phyloP scores from a whole-genome alignment of 257 asterid species.

The Scutellaria baicalensis region DNA sequence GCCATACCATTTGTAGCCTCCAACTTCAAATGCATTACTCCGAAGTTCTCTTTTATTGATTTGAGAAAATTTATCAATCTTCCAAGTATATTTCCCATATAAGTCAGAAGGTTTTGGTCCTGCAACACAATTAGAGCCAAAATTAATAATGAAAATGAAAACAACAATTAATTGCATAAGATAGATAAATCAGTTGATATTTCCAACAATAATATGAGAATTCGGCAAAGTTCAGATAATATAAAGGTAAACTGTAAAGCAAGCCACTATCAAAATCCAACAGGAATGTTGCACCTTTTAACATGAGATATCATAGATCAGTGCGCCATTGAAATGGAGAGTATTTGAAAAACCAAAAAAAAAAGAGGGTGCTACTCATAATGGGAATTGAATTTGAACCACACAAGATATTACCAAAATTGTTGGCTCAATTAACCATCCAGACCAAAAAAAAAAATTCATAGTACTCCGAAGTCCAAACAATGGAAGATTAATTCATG shows the following conservation, averaged over 20 bases:
- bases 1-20: slow-evolving; percentile 55
- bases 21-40: slow-evolving; percentile 56
- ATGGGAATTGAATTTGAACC: not conserved
- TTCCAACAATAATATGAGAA: not conserved
- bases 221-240: not conserved
- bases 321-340: not conserved
- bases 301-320: not conserved
- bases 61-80: slow-evolving; percentile 50
- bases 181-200: not conserved
- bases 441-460: not conserved
- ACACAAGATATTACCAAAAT: not conserved
- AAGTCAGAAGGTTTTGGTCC: slow-evolving; percentile 48
- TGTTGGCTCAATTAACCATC: not conserved
- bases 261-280: not conserved
- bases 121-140: slow-evolving; percentile 20
- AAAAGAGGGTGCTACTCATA: not conserved
- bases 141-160: not conserved
- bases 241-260: not conserved
- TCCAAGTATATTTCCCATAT: slow-evolving; percentile 53
- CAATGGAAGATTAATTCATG: not conserved
- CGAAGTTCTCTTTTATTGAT: slow-evolving; percentile 53
- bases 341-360: not conserved
- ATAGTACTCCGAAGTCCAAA: not conserved
- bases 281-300: not conserved
- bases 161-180: not conserved